These are phyloP conservation scores for Clausena lansium DNA, from an alignment of 345 rosid species.

Conservation along the genomic window DNA sequence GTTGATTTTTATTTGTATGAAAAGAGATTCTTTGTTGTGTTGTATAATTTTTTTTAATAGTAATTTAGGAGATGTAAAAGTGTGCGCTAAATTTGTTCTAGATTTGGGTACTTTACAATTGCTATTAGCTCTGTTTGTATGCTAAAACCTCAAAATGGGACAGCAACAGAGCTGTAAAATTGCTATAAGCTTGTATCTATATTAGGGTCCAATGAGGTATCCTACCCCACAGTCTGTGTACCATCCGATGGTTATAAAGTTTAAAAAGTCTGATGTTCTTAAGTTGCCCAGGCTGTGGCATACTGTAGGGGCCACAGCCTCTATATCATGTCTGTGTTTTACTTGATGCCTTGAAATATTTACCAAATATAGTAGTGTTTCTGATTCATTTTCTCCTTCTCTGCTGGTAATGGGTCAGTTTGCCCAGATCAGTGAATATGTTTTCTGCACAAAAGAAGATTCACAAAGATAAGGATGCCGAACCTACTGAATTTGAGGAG, in stretches of 20 bases:
- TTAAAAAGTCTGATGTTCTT: neutral
- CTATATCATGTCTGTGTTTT: too few species aligned
- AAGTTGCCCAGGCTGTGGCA: too few species aligned
- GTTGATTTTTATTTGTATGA: too few species aligned
- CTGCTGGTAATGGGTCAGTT: neutral
- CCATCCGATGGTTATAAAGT: too few species aligned
- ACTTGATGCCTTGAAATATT: too few species aligned
- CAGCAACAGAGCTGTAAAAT: neutral
- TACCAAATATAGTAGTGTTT: neutral
- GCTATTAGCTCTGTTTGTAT: neutral
- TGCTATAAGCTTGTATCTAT: neutral
- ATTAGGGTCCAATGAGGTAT: too few species aligned
- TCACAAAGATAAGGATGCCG: slow-evolving; percentile 76
- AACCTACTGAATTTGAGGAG: slow-evolving; percentile 80
- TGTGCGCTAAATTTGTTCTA: neutral
- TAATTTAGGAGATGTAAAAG: neutral
- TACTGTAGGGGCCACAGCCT: too few species aligned
- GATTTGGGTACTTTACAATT: neutral
- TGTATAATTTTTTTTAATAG: too few species aligned
- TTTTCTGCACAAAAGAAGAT: slow-evolving; percentile 72
- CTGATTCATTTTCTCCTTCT: neutral
- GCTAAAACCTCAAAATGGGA: neutral
- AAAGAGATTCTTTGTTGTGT: too few species aligned
- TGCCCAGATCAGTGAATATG: slow-evolving; percentile 39
- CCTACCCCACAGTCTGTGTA: too few species aligned